Conservation (phyloP, 2,329 filamentous ascomycete species). For the Cytospora chrysosperma region DNA sequence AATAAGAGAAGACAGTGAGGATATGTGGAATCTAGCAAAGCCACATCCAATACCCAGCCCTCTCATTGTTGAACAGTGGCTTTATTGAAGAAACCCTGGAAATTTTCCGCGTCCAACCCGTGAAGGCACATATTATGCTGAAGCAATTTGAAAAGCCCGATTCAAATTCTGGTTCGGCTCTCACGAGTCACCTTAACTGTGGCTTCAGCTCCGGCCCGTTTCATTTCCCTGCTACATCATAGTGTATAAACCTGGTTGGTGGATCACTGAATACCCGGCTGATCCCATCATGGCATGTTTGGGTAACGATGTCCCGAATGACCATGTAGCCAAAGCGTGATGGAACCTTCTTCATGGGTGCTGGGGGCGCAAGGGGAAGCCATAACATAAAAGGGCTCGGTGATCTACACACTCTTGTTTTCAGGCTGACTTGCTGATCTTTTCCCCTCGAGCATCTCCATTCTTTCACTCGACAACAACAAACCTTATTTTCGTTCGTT, state of each 20-base stretch:
- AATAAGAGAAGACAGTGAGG: background rate
- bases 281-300: background rate
- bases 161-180: background rate
- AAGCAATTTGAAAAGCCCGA: background rate
- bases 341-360: background rate
- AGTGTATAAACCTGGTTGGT: constrained; percentile 12
- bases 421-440: background rate
- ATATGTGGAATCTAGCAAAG: background rate
- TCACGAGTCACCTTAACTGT: background rate
- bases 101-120: too few species aligned
- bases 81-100: too few species aligned
- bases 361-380: background rate
- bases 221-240: constrained; percentile 10
- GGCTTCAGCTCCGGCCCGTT: constrained; percentile 3
- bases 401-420: background rate
- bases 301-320: background rate
- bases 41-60: too few species aligned
- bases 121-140: background rate
- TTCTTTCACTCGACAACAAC: background rate
- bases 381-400: background rate
- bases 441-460: background rate
- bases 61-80: too few species aligned
- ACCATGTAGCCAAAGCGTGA: background rate
- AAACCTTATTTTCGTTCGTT: background rate
- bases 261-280: constrained; percentile 6